Evolutionary conservation across 2,329 filamentous ascomycete species (phyloP).

Genomic region (Fusarium sp.): DNA sequence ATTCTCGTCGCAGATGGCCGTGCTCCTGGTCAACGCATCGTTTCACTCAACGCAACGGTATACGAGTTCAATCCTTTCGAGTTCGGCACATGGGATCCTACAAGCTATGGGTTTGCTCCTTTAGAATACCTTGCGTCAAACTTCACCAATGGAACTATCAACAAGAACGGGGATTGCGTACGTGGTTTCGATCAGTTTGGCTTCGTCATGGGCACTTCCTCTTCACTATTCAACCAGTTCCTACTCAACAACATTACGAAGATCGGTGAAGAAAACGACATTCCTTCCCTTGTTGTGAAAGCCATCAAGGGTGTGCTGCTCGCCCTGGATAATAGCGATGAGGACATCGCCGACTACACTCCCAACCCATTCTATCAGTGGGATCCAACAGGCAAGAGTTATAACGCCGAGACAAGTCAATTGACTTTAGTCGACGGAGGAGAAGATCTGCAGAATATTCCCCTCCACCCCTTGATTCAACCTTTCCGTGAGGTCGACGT

Average conservation of each 20-base stretch:
- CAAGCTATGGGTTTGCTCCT: conserved; percentile 69
- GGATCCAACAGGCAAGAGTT: conserved; percentile 57
- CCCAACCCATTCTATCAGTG: conserved; percentile 70
- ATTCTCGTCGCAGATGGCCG: conserved; percentile 63
- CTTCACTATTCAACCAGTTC: conserved; percentile 79
- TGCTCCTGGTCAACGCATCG: conserved; percentile 55
- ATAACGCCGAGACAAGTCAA: conserved; percentile 57
- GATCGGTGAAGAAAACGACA: conserved; percentile 62
- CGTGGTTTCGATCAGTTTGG: conserved; percentile 82
- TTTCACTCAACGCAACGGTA: conserved; percentile 68
- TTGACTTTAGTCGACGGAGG: conserved; percentile 85
- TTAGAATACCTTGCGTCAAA: conserved; percentile 70
- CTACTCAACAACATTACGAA: conserved; percentile 63
- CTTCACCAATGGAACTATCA: conserved; percentile 62
- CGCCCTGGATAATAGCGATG: conserved; percentile 65
- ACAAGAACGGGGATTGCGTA: conserved; percentile 60
- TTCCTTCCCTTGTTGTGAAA: conserved; percentile 56
- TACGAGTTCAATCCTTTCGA: conserved; percentile 76
- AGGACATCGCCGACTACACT: conserved; percentile 80
- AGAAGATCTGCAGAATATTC: conserved; percentile 83
- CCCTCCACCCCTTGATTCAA: conserved; percentile 72
- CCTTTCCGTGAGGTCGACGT: conserved; percentile 67
- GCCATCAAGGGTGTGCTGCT: conserved; percentile 63
- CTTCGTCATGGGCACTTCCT: conserved; percentile 85
- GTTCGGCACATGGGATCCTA: conserved; percentile 73